phyloP scores from a whole-genome alignment of 2,329 filamentous ascomycete species.

The Phyllosticta citrichinensis region DNA sequence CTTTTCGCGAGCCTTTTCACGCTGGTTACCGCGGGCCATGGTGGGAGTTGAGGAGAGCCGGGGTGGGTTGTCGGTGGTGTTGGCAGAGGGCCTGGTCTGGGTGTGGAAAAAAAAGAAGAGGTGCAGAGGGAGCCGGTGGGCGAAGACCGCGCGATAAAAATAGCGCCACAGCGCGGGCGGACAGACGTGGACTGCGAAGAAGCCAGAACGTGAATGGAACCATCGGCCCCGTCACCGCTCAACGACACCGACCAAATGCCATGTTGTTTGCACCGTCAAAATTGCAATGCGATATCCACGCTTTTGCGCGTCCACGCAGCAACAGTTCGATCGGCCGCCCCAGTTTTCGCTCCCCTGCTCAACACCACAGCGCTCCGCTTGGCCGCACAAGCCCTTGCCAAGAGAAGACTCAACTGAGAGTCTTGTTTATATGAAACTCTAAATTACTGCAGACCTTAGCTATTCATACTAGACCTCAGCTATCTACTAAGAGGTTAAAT shows the following conservation, averaged over 20 bases:
- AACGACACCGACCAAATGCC: background rate
- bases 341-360: background rate
- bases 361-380: background rate
- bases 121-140: background rate
- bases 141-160: background rate
- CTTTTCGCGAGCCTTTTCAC: conserved; percentile 85
- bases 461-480: too few species aligned
- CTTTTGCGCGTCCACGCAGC: too few species aligned
- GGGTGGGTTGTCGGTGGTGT: background rate
- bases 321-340: background rate
- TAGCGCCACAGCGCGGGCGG: background rate
- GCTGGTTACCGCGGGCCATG: conserved; percentile 95
- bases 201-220: background rate
- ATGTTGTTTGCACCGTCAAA: too few species aligned
- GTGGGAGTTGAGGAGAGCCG: background rate
- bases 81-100: background rate
- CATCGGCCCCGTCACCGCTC: background rate
- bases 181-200: background rate
- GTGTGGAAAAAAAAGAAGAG: background rate
- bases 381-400: too few species aligned
- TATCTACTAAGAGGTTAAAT: too few species aligned
- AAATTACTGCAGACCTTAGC: too few species aligned
- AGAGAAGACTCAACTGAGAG: too few species aligned
- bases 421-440: too few species aligned
- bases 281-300: too few species aligned